Conservation (phyloP, 331 rosid genomes). For the Prunus yedoensis region DNA sequence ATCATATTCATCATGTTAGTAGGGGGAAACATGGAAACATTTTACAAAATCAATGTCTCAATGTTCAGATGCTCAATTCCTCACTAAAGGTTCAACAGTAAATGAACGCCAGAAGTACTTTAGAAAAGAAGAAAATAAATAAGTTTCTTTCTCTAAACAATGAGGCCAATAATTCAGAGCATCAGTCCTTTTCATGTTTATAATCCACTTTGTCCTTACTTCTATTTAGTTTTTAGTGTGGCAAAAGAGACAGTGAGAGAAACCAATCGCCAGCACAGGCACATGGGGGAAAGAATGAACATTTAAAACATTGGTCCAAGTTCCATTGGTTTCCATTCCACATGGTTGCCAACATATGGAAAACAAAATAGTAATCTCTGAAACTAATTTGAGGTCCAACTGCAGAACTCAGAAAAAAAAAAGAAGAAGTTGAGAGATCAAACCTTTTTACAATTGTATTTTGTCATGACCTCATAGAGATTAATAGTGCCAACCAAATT, state of each 20-base stretch:
- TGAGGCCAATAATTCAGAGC: not conserved
- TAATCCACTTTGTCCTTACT: not conserved
- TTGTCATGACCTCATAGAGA: conserved; percentile 74
- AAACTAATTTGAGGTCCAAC: not conserved
- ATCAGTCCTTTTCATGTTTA: not conserved
- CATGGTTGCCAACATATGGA: not conserved
- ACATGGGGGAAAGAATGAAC: not conserved
- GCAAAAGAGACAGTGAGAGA: not conserved
- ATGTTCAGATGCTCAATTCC: not conserved
- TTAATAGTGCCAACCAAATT: conserved; percentile 80
- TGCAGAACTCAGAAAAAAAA: not conserved
- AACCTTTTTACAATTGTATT: conserved; percentile 77
- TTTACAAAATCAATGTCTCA: not conserved
- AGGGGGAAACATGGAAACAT: not conserved
- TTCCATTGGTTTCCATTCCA: not conserved
- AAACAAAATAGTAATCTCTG: not conserved
- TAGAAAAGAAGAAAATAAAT: not conserved
- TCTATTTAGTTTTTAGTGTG: not conserved
- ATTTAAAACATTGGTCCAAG: not conserved
- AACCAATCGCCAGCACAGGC: not conserved
- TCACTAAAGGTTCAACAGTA: not conserved
- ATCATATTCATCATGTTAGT: conserved; percentile 5
- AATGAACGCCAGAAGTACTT: not conserved
- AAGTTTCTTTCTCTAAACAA: not conserved
- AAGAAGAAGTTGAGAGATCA: not conserved